Evolutionary conservation across 768 basidiomycete species (phyloP).

Genomic region (Austroboletus eburneus): DNA sequence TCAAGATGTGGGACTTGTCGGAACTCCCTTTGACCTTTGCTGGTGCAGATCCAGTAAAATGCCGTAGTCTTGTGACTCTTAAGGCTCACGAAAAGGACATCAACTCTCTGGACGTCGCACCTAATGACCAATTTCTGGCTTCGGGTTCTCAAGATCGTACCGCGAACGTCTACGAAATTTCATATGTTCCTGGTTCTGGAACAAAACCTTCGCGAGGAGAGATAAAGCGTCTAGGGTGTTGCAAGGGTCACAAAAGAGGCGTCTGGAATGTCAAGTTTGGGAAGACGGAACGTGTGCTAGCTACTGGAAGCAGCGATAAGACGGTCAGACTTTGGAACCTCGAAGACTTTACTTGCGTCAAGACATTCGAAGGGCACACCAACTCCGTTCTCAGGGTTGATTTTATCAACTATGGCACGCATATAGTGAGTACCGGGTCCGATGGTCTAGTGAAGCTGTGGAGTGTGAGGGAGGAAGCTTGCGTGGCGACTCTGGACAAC

Average conservation of each 20-base stretch:
- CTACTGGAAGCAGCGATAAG: constrained; percentile 93
- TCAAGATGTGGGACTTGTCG: constrained; percentile 97
- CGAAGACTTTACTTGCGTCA: constrained; percentile 88
- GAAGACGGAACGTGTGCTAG: constrained; percentile 74
- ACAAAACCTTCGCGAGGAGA: constrained; percentile 55
- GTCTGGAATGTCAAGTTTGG: constrained; percentile 95
- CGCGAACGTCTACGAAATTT: constrained; percentile 83
- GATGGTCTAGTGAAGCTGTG: constrained; percentile 96
- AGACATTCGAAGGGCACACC: constrained; percentile 98
- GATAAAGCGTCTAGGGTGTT: constrained; percentile 75
- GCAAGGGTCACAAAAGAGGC: constrained; percentile 94
- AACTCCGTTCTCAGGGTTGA: constrained; percentile 94
- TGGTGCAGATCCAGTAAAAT: constrained; percentile 38
- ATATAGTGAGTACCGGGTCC: constrained; percentile 85
- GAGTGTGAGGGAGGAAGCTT: constrained; percentile 88
- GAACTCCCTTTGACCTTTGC: constrained; percentile 36
- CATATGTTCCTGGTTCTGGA: constrained; percentile 42
- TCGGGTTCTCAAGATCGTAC: constrained; percentile 96
- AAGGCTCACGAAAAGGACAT: constrained; percentile 99
- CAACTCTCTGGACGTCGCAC: constrained; percentile 90
- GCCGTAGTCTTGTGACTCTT: constrained; percentile 76
- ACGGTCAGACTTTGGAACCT: constrained; percentile 93
- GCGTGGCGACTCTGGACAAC: constrained; percentile 86
- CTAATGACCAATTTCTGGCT: constrained; percentile 82
- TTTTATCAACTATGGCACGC: constrained; percentile 78